These are phyloP conservation scores for Nephelium lappaceum DNA, from an alignment of 345 rosid genomes.

Conservation along the genomic window DNA sequence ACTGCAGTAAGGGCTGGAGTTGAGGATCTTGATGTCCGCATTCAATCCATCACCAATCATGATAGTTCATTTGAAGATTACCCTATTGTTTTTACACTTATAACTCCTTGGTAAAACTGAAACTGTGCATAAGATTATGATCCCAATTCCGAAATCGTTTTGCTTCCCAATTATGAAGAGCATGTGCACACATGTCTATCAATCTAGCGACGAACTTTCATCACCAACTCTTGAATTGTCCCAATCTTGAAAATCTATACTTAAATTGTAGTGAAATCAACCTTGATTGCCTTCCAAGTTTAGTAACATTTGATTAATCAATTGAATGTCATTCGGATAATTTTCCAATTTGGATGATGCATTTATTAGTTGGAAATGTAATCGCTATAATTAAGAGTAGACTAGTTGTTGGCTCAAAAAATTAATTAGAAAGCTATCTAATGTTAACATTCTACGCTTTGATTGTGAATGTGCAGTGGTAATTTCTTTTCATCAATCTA, in stretches of 20 bases:
- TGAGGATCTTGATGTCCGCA: neutral
- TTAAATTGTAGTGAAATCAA: neutral
- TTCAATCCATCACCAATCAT: neutral
- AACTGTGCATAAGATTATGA: neutral
- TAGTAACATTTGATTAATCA: no score
- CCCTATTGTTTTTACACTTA: neutral
- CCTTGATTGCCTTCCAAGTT: no score
- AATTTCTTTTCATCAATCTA: no score
- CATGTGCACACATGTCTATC: neutral
- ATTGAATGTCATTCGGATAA: no score
- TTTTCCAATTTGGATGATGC: neutral
- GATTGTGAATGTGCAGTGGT: no score
- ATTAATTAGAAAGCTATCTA: neutral
- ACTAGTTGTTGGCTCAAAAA: no score
- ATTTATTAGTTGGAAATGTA: neutral
- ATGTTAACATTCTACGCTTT: neutral
- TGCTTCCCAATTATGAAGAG: neutral
- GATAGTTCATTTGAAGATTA: neutral
- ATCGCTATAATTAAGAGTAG: no score
- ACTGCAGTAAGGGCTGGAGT: neutral
- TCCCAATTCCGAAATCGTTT: neutral
- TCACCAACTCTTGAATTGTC: neutral
- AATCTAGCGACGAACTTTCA: neutral
- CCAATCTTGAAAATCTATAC: constrained; percentile 5
- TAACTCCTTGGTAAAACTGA: neutral